Conservation (phyloP, 2,329 filamentous ascomycete species). For the Venturiaceae sp. region DNA sequence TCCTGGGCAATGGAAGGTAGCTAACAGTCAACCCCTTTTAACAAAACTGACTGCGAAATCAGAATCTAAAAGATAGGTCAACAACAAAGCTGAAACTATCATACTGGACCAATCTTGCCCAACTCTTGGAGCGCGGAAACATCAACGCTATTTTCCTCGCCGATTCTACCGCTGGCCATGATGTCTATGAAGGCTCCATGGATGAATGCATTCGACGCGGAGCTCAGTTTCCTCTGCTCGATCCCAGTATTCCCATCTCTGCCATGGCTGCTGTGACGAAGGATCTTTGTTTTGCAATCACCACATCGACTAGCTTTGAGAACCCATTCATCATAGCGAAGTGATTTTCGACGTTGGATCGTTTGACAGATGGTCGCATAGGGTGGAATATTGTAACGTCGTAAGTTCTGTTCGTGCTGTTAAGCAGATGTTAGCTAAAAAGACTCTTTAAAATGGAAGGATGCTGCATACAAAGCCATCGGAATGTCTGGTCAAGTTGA, state of each 20-base stretch:
- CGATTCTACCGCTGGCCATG: neutral
- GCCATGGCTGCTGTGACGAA: slow-evolving; percentile 10
- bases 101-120: slow-evolving; percentile 9
- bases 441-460: slow-evolving; percentile 33
- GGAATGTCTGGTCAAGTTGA: neutral
- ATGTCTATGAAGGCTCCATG: slow-evolving; percentile 5
- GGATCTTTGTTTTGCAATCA: slow-evolving; percentile 5
- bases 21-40: no score
- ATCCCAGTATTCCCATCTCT: slow-evolving; percentile 6
- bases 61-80: neutral
- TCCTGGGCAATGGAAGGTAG: neutral
- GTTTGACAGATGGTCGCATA: neutral
- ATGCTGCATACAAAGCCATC: no score
- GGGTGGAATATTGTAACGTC: neutral
- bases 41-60: no score
- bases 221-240: neutral
- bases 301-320: neutral
- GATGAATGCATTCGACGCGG: slow-evolving; percentile 5
- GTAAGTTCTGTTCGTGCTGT: neutral
- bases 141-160: slow-evolving; percentile 9
- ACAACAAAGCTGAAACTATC: neutral
- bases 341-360: neutral
- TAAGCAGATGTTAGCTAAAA: neutral
- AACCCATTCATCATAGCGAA: neutral
- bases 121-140: slow-evolving; percentile 7